phyloP scores from a whole-genome alignment of 2,329 filamentous ascomycete genomes.

The Aureobasidium sp. region DNA sequence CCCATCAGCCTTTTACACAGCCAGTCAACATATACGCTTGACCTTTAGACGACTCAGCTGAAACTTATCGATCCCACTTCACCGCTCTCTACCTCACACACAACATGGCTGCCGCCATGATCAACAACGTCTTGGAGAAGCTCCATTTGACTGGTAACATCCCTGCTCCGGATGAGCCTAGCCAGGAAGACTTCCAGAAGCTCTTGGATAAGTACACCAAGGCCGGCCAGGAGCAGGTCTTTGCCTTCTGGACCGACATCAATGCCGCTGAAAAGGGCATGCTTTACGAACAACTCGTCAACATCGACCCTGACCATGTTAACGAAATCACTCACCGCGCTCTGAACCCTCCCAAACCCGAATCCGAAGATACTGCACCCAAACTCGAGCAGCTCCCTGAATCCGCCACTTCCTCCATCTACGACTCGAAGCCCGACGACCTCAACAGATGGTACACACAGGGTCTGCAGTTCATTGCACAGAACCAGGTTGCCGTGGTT shows the following conservation, averaged over 20 bases:
- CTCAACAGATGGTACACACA: slow-evolving; percentile 76
- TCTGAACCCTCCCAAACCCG: slow-evolving; percentile 63
- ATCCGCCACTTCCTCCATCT: slow-evolving; percentile 77
- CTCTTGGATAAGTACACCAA: slow-evolving; percentile 66
- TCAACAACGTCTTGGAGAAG: slow-evolving; percentile 36
- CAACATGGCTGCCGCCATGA: slow-evolving; percentile 33
- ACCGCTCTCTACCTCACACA: background rate
- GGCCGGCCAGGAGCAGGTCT: slow-evolving; percentile 73
- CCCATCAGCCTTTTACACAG: background rate
- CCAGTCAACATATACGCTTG: background rate
- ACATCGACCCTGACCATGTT: slow-evolving; percentile 79
- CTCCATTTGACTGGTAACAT: slow-evolving; percentile 32
- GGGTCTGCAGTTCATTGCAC: slow-evolving; percentile 57
- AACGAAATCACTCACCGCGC: slow-evolving; percentile 79
- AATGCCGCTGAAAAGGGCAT: slow-evolving; percentile 62
- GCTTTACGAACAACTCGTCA: slow-evolving; percentile 73
- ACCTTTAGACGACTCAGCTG: background rate
- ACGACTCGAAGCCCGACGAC: slow-evolving; percentile 75
- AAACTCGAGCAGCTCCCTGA: slow-evolving; percentile 81
- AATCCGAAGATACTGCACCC: slow-evolving; percentile 45
- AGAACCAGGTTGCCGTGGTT: slow-evolving; percentile 73
- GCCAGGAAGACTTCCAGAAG: slow-evolving; percentile 57
- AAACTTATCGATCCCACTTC: background rate
- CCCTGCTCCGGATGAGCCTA: slow-evolving; percentile 46
- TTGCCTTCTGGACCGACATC: slow-evolving; percentile 81